Evolutionary conservation across 257 asterid species (phyloP).

Genomic region (Datura wrightii): DNA sequence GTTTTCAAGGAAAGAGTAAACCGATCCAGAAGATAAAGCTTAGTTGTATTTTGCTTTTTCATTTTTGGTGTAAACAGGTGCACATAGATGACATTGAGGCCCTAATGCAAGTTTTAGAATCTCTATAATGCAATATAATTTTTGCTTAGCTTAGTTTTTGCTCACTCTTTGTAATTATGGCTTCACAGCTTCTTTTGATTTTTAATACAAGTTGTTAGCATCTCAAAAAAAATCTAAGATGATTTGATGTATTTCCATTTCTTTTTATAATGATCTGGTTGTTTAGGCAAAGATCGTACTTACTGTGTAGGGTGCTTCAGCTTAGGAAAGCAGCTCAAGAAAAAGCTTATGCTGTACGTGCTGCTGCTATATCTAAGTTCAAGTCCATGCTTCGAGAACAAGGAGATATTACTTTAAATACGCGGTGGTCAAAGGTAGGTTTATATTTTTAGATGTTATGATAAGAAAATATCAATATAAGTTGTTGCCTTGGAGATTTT

Average conservation of each 20-base stretch:
- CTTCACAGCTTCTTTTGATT: too few species aligned
- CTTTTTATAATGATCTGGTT: slow-evolving; percentile 28
- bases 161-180: too few species aligned
- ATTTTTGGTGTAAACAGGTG: too few species aligned
- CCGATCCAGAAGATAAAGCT: too few species aligned
- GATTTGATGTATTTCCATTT: slow-evolving; percentile 9
- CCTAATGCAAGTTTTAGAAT: too few species aligned
- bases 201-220: too few species aligned
- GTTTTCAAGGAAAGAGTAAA: too few species aligned
- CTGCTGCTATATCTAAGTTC: slow-evolving; percentile 69
- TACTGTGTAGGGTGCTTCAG: slow-evolving; percentile 65
- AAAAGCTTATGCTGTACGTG: slow-evolving; percentile 78
- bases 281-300: slow-evolving; percentile 33
- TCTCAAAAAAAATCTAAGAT: not conserved
- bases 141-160: too few species aligned
- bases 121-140: too few species aligned
- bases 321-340: slow-evolving; percentile 80
- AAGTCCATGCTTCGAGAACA: slow-evolving; percentile 82
- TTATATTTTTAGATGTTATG: slow-evolving; percentile 15
- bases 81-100: too few species aligned
- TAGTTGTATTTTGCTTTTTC: too few species aligned
- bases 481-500: slow-evolving; percentile 14
- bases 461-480: slow-evolving; percentile 3
- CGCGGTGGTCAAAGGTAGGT: slow-evolving; percentile 96
- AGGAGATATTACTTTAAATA: slow-evolving; percentile 63